These are phyloP conservation scores for Trichoderma aggressivum DNA, from an alignment of 2,329 filamentous ascomycete species.

Conservation along the genomic window DNA sequence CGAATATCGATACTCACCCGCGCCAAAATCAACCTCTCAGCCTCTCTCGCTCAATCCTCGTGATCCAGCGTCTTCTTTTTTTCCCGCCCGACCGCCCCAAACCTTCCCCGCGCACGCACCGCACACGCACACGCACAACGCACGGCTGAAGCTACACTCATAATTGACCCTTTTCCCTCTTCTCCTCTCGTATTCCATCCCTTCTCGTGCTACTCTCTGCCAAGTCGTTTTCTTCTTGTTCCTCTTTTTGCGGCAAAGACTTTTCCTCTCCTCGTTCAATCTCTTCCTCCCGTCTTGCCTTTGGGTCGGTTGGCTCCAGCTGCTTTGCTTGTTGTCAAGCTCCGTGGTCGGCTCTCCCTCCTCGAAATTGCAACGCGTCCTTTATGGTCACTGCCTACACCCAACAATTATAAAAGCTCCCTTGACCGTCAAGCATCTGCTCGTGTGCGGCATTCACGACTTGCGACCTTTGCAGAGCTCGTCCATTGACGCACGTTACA, in stretches of 20 bases:
- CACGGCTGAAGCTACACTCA: not conserved
- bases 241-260: not conserved
- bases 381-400: not conserved
- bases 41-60: not conserved
- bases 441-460: not conserved
- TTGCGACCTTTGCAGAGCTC: not conserved
- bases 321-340: constrained; percentile 1
- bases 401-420: not conserved
- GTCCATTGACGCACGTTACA: constrained; percentile 2
- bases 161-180: constrained; percentile 1
- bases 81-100: constrained; percentile 12
- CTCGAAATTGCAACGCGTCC: constrained; percentile 10
- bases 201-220: not conserved
- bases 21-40: not conserved
- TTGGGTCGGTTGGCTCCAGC: not conserved
- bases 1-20: not conserved
- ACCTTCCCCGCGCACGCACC: constrained; percentile 2
- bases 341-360: constrained; percentile 9
- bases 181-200: not conserved
- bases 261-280: not conserved
- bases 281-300: not conserved
- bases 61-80: constrained; percentile 5
- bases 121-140: not conserved
- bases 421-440: not conserved
- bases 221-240: not conserved